Evolutionary conservation across 306 rosid species (phyloP), one percentile per base, ranked within the genome.

Genomic region (Castanea mollissima): DNA sequence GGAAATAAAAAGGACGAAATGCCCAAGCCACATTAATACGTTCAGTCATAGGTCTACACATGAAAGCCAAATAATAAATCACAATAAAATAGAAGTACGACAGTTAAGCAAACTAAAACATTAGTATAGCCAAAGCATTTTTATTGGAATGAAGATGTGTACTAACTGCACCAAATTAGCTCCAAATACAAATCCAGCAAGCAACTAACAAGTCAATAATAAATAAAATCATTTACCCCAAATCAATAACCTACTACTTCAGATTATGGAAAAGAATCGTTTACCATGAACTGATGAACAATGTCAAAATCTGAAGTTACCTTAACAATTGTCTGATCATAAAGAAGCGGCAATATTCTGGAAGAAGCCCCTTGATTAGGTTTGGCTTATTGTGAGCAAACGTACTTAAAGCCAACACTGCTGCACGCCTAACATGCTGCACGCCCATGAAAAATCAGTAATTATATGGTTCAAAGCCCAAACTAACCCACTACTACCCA

Each of bases 401-500:
- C 59, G 99, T 96, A 87, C 96, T 96, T 77, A 96, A 85, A 71
- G 97, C 98, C 97, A 96, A 86, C 73, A 96, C 99, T 78, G 97
- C 99, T 55, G 99, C 99, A 79, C 99, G 97, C 85, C 99, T 91
- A 57, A 93, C 99, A 90, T 96, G 97, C 99, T 96, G 89, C 88
- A 83, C 68, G 59, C 56, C 75, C 83, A 81, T 41, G 79, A 32
- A 65, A 63, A 78, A 82, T 80, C 74, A 82, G 85, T 35, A 73
- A 76, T 65, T 35, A 80, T 15, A 81, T 74, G 69, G 64, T 58
- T 83, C 51, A 84, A 72, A 59, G 64, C 34, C 27, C 73, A 68
- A 71, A 87, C 76, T 75, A 83, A 74, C 76, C 63, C 54, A 80
- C 57, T 57, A 84, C 60, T 31, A 4, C 16, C 44, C 56, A 63